Percentiles rank a stretch among this genome's conserved stretches.
These are phyloP conservation scores for Mycoemilia scoparia DNA, from an alignment of 192 early-diverging fungal species.

Conservation along the genomic window DNA sequence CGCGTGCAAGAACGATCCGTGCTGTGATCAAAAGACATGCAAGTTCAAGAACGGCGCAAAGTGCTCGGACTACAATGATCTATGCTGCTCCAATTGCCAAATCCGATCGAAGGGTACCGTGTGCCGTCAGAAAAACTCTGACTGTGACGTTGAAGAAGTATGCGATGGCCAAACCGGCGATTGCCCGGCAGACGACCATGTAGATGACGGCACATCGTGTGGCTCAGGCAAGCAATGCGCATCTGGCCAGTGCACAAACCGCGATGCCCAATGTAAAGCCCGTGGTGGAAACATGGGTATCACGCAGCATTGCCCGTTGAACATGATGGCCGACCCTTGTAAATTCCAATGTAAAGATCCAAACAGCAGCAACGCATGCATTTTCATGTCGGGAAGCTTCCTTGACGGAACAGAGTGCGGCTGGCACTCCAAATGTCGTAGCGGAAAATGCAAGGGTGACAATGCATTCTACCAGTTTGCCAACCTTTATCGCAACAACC, in stretches of 20 bases:
- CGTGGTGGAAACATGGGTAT: constrained; percentile 33
- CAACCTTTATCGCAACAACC: constrained; percentile 30
- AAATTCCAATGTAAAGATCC: constrained; percentile 45
- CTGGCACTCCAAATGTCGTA: constrained; percentile 27
- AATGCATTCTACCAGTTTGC: constrained; percentile 31
- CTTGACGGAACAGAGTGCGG: constrained; percentile 55
- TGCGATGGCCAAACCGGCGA: constrained; percentile 52
- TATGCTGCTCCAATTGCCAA: constrained; percentile 63
- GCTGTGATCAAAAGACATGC: constrained; percentile 70
- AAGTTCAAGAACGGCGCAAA: constrained; percentile 51
- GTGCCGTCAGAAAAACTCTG: constrained; percentile 54
- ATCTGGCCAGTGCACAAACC: constrained; percentile 51
- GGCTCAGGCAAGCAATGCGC: constrained; percentile 32
- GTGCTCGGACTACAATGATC: constrained; percentile 69
- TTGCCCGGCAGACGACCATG: constrained; percentile 52
- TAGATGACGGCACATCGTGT: constrained; percentile 51
- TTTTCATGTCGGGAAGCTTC: constrained; percentile 41
- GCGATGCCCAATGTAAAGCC: constrained; percentile 46
- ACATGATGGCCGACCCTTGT: constrained; percentile 34
- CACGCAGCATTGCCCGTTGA: constrained; percentile 31
- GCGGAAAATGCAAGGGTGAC: constrained; percentile 42
- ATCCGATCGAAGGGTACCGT: constrained; percentile 32
- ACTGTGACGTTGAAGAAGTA: constrained; percentile 62
- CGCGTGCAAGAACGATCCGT: constrained; percentile 55
- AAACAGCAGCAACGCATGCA: constrained; percentile 17